phyloP scores from a whole-genome alignment of 108 stramenopile genomes.

The Skeletonema menzelii region DNA sequence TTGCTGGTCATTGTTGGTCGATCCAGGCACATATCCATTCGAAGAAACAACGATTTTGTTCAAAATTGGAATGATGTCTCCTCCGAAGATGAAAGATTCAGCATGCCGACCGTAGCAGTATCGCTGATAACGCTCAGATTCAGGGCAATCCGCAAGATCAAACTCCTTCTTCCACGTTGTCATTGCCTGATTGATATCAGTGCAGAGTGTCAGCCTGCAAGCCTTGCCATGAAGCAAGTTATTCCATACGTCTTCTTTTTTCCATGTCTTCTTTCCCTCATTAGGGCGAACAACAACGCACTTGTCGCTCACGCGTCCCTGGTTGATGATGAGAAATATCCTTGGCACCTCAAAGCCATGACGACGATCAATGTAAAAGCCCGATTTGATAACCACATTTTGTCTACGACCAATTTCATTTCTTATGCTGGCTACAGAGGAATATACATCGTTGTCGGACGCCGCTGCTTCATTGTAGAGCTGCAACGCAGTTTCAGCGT shows the following conservation, averaged over 20 bases:
- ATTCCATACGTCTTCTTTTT: not conserved
- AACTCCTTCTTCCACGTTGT: conserved; percentile 22
- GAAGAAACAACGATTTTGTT: conserved; percentile 21
- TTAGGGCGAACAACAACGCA: conserved; percentile 32
- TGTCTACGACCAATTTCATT: not conserved
- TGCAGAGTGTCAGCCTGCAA: not conserved
- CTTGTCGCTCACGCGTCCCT: conserved; percentile 7
- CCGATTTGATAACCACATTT: conserved; percentile 1
- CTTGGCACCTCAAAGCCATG: conserved; percentile 11
- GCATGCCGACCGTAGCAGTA: conserved; percentile 15
- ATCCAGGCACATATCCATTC: not conserved
- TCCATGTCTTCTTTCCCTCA: not conserved
- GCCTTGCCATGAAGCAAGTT: not conserved
- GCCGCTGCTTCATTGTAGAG: conserved; percentile 25
- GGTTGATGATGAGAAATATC: conserved; percentile 28
- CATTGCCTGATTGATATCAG: conserved; percentile 7
- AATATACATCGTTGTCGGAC: not conserved
- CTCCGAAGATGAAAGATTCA: conserved; percentile 16
- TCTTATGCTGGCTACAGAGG: not conserved
- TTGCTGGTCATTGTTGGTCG: not conserved
- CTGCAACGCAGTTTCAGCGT: conserved; percentile 21
- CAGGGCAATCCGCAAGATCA: conserved; percentile 26
- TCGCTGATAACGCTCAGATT: conserved; percentile 9
- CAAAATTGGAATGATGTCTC: conserved; percentile 38
- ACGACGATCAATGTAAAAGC: conserved; percentile 35